Evolutionary conservation across 208 protist genomes (phyloP), one percentile per base, ranked within the genome.

Genomic region (Acanthamoeba sp.): DNA sequence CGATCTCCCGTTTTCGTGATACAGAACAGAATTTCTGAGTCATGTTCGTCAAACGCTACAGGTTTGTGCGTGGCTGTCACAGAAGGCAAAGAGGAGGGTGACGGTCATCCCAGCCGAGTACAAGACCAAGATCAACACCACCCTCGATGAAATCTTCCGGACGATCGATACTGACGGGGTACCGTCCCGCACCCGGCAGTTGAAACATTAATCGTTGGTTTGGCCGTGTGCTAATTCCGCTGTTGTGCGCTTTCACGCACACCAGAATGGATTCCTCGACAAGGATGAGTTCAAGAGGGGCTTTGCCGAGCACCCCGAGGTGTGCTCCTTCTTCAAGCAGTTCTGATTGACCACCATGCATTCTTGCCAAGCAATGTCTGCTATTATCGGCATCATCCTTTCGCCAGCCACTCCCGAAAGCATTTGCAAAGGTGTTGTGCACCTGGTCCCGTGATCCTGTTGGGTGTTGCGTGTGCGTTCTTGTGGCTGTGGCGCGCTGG

Each of bases 281-380:
- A 36, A 40, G 57, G 80, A 89, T 6, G 80, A 89, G 80, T 89
- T 89, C 80, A 62, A 38, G 29, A 34, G 22, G 55, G 88, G 88
- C 34, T 93, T 93, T 40, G n/a, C 27, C 10, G 88, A 93, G 42
- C 88, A 93, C 88, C 88, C 88, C 42, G 88, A 93, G 55, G 29
- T 93, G 27, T 93, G 88, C 55, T 29, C 62, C 45, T 93, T 93
- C 55, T 93, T 93, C 88, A 90, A 89, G n/a, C 88, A 93, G 88
- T 93, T 93, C 88, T 93, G 78, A 78, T 78, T 22, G 78, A 6
- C 32, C 7, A 0, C 29, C n/a, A n/a, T n/a, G n/a, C n/a, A n/a
- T n/a, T n/a, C n/a, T n/a, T n/a, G n/a, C n/a, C n/a, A n/a, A n/a
- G n/a, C n/a, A n/a, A n/a, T n/a, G n/a, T n/a, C n/a, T n/a, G 45